Conservation (phyloP, 2,329 filamentous ascomycete species). For the Lecanicillium sp. region DNA sequence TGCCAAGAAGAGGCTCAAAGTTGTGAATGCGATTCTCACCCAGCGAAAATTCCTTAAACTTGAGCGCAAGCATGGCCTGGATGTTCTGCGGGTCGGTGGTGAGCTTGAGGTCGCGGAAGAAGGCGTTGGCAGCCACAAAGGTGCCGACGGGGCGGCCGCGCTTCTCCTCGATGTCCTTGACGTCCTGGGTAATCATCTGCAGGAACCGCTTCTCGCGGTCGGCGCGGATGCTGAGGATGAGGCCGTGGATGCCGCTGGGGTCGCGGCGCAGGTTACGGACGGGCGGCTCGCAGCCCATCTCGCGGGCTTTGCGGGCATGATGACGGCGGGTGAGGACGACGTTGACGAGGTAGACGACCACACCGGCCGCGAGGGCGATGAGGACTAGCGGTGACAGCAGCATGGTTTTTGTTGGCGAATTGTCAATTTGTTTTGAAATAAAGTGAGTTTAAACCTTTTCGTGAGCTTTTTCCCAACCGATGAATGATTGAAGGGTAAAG, state of each 20-base stretch:
- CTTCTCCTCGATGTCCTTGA: neutral
- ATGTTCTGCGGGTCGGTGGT: conserved; percentile 21
- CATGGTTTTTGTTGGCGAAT: too few species aligned
- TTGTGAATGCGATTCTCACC: conserved; percentile 17
- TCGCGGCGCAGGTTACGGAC: conserved; percentile 10
- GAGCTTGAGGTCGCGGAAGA: conserved; percentile 13
- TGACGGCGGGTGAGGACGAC: too few species aligned
- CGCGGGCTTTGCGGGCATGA: conserved; percentile 3
- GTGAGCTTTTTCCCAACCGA: too few species aligned
- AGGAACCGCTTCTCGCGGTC: conserved; percentile 13
- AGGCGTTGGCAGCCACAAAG: conserved; percentile 8
- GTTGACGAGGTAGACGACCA: too few species aligned
- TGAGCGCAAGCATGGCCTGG: conserved; percentile 19
- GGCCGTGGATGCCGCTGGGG: conserved; percentile 12
- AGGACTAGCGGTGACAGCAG: too few species aligned
- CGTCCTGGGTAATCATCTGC: conserved; percentile 3
- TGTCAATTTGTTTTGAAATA: too few species aligned
- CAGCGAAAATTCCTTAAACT: conserved; percentile 20
- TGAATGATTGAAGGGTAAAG: too few species aligned
- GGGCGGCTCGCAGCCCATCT: conserved; percentile 14
- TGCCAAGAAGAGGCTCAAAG: conserved; percentile 33
- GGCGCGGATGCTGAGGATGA: conserved; percentile 11
- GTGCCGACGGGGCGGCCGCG: conserved; percentile 13
- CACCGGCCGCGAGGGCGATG: too few species aligned
- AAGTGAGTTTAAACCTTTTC: too few species aligned